Evolutionary conservation across 192 early-diverging fungal species (phyloP).

Genomic region (Backusella sp.): DNA sequence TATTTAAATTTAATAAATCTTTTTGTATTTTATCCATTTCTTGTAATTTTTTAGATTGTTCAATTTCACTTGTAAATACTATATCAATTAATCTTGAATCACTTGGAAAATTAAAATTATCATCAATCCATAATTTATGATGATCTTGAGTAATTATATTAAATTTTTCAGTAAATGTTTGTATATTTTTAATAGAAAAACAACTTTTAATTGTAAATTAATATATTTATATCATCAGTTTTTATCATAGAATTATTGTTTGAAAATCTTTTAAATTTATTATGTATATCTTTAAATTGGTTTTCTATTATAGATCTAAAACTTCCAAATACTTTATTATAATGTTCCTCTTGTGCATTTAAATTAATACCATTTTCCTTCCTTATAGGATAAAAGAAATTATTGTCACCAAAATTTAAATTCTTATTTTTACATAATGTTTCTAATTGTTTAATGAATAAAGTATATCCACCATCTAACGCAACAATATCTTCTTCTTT

Average conservation of each 20-base stretch:
- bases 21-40: too few relatives aligned
- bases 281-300: background rate
- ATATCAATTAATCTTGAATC: too few relatives aligned
- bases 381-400: background rate
- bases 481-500: background rate
- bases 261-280: conserved; percentile 13
- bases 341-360: background rate
- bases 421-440: background rate
- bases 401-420: background rate
- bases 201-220: too few relatives aligned
- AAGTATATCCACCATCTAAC: conserved; percentile 10
- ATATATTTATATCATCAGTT: background rate
- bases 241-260: conserved; percentile 1
- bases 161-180: too few relatives aligned
- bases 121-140: too few relatives aligned
- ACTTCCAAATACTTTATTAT: background rate
- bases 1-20: too few relatives aligned
- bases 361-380: background rate
- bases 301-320: conserved; percentile 2
- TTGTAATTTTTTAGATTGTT: too few relatives aligned
- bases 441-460: conserved; percentile 12
- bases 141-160: too few relatives aligned
- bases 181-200: too few relatives aligned
- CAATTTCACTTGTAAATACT: too few relatives aligned
- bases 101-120: too few relatives aligned